Conservation (phyloP, 1,284 basidiomycete genomes). For the Wolfiporia cocos region DNA sequence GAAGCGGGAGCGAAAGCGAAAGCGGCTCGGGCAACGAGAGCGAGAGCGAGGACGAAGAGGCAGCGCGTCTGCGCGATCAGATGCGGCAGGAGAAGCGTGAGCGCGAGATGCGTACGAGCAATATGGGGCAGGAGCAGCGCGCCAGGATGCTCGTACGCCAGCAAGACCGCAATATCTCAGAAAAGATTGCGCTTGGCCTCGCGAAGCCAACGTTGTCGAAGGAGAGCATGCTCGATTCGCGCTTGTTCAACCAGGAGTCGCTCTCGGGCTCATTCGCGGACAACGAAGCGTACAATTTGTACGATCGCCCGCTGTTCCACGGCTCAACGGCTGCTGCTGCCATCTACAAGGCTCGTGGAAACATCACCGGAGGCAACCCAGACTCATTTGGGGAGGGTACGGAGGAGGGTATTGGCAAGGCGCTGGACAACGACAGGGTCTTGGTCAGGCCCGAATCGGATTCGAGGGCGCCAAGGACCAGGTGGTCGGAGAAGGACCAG, state of each 20-base stretch:
- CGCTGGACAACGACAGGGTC: conserved; percentile 92
- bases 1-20: conserved; percentile 62
- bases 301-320: no score
- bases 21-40: conserved; percentile 36
- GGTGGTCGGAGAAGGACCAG: no score
- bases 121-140: conserved; percentile 97
- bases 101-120: conserved; percentile 97
- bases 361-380: conserved; percentile 77
- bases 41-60: conserved; percentile 90
- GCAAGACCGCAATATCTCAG: conserved; percentile 97
- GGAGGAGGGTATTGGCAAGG: no score
- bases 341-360: conserved; percentile 86
- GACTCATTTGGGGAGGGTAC: no score
- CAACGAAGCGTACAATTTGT: conserved; percentile 88
- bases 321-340: no score
- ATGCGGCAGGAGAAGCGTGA: conserved; percentile 94
- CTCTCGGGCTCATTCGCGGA: conserved; percentile 80
- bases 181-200: no score
- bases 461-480: no score
- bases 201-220: conserved; percentile 95
- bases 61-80: conserved; percentile 80
- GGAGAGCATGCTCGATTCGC: conserved; percentile 96
- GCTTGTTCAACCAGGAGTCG: no score
- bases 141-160: conserved; percentile 93
- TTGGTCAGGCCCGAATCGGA: conserved; percentile 84